Base-by-base conservation (phyloP, 2,329 filamentous ascomycete species). In the Apiospora hydei region DNA sequence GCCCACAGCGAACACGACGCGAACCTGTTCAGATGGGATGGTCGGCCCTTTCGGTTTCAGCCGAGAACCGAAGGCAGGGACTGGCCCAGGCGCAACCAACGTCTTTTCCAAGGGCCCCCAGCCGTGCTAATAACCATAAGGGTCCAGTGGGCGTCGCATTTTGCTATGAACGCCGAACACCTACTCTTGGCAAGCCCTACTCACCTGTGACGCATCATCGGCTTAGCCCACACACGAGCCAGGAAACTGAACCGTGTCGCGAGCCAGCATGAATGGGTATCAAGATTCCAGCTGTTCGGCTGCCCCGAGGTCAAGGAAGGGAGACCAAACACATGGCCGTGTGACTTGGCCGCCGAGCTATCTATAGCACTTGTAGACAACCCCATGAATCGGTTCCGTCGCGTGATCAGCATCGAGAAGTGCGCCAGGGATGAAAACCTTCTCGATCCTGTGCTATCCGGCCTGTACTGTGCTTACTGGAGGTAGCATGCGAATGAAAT, bases 1-100 rank as follows among this genome's bases (percentile, higher is more conserved):
- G 53, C 53, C 53, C 53, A 10, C 30, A 10, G 8, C 8, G 21
- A 14, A 41, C 18, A 64, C 21, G 34, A 41, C n/a, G 13, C 34
- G 57, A 14, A 41, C 3, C 41, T 41, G 21, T n/a, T 41, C 57
- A 24, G 4, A n/a, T 24, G 57, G 21, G 4, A n/a, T 24, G 57
- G 57, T 64, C 34, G 57, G 57, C 57, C 57, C 57, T 64, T 41
- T 64, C 57, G 21, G 57, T 41, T 38, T 64, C 57, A 41, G 57
- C 57, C 57, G 57, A 64, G 34, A 64, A 24, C 30, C 34, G 57
- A 41, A 64, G 41, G 57, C 57, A 64, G 21, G 57, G 30, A 21
- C 53, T 18, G 34, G 53, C 16, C 18, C 53, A 21, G 53, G 30
- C 53, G 30, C 53, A 38, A 18, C 30, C 53, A 61, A 18, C 30